Conservation (phyloP, 306 rosid species). For the Aeschynomene evenia region DNA sequence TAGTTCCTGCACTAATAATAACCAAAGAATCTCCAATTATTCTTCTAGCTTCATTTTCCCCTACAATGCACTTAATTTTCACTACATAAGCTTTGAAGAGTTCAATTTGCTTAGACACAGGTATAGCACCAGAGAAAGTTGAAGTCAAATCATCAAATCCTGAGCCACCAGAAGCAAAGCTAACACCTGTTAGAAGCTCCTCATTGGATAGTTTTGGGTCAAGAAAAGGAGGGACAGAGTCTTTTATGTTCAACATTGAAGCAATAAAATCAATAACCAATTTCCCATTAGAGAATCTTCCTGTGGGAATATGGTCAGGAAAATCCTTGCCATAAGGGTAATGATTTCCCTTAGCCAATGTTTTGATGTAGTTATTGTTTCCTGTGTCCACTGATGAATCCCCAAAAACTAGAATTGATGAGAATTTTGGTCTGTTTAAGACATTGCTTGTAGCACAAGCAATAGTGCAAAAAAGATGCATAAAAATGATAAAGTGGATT, state of each 20-base stretch:
- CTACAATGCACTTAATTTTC: conserved; percentile 38
- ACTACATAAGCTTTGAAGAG: conserved; percentile 41
- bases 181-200: conserved; percentile 50
- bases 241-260: conserved; percentile 43
- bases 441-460: conserved; percentile 23
- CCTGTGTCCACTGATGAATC: conserved; percentile 57
- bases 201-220: conserved; percentile 41
- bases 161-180: conserved; percentile 54
- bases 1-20: conserved; percentile 51
- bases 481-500: conserved; percentile 6
- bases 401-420: conserved; percentile 56
- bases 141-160: conserved; percentile 51
- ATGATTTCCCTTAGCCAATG: conserved; percentile 44
- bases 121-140: conserved; percentile 6
- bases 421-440: conserved; percentile 28
- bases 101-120: conserved; percentile 47
- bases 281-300: conserved; percentile 61
- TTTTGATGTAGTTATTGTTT: conserved; percentile 52
- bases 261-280: conserved; percentile 53
- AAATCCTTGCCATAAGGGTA: conserved; percentile 59
- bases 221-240: conserved; percentile 49
- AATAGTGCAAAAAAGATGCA: conserved; percentile 28
- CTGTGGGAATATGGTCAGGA: conserved; percentile 48
- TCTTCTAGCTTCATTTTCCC: conserved; percentile 37
- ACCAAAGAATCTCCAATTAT: conserved; percentile 37